Conservation (phyloP, 139 green algal species). For the Chlamydomonas sp. region DNA sequence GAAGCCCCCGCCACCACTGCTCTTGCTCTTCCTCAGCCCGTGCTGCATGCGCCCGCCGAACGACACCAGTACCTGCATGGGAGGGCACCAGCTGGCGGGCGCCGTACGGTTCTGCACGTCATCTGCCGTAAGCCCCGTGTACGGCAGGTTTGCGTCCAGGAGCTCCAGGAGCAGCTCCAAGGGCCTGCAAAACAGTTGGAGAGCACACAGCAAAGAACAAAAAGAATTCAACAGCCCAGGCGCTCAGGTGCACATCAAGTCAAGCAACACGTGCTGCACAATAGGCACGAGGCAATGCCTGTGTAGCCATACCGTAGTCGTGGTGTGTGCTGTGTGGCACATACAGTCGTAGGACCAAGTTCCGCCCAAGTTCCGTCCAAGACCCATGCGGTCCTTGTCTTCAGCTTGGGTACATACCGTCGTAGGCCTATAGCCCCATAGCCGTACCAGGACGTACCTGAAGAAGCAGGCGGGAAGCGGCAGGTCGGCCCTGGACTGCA, state of each 20-base stretch:
- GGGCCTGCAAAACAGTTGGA: background rate
- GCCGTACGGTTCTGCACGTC: background rate
- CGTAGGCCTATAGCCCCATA: background rate
- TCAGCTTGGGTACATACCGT: background rate
- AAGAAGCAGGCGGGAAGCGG: slow-evolving; percentile 30
- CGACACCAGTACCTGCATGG: slow-evolving; percentile 19
- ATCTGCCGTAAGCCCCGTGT: background rate
- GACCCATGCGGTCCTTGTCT: no score
- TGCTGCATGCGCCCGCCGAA: background rate
- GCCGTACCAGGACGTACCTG: background rate
- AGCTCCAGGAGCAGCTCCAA: slow-evolving; percentile 42
- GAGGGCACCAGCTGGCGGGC: slow-evolving; percentile 16
- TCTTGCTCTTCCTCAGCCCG: background rate
- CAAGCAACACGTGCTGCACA: background rate
- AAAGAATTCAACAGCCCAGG: background rate
- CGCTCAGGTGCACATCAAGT: background rate
- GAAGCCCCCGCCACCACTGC: background rate
- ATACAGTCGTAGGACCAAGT: background rate
- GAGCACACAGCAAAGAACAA: background rate
- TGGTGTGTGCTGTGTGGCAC: background rate
- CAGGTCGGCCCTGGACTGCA: background rate
- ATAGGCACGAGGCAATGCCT: no score
- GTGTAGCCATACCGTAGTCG: no score
- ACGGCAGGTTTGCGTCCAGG: slow-evolving; percentile 3
- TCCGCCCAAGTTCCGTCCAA: background rate